These are phyloP conservation scores for Colletotrichum tropicale DNA, from an alignment of 2,329 filamentous ascomycete species.

Conservation along the genomic window DNA sequence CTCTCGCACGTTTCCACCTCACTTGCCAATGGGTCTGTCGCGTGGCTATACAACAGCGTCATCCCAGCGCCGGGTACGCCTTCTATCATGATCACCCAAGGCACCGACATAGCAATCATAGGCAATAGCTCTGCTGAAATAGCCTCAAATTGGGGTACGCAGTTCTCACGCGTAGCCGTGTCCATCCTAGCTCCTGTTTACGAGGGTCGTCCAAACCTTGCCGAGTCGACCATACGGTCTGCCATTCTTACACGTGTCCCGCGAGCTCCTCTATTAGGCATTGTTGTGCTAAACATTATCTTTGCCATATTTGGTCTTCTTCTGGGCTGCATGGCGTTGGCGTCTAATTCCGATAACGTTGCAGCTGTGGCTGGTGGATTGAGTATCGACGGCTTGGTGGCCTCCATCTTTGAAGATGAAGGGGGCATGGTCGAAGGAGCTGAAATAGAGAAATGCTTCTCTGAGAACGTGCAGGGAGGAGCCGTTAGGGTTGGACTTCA, in stretches of 20 bases:
- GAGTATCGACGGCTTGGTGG: neutral
- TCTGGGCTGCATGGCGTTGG: neutral
- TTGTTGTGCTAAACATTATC: neutral
- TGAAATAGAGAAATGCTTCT: neutral
- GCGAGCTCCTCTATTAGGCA: neutral
- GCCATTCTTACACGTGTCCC: neutral
- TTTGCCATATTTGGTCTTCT: neutral
- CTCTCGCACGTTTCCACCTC: no score
- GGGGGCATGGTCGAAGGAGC: neutral
- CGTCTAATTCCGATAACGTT: neutral
- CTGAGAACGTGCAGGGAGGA: rapidly evolving
- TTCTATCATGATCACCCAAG: no score
- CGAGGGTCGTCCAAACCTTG: no score
- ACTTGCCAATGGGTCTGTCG: no score
- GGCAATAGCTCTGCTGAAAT: no score
- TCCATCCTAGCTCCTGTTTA: no score
- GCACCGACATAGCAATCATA: no score
- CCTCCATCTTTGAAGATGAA: neutral
- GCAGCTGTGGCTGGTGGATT: neutral
- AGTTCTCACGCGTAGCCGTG: no score
- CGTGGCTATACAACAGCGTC: no score
- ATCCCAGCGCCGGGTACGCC: no score
- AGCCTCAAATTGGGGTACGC: no score
- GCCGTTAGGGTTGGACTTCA: neutral
- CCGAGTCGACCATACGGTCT: no score